Conservation (phyloP, 345 rosid species). For the Aegle marmelos region DNA sequence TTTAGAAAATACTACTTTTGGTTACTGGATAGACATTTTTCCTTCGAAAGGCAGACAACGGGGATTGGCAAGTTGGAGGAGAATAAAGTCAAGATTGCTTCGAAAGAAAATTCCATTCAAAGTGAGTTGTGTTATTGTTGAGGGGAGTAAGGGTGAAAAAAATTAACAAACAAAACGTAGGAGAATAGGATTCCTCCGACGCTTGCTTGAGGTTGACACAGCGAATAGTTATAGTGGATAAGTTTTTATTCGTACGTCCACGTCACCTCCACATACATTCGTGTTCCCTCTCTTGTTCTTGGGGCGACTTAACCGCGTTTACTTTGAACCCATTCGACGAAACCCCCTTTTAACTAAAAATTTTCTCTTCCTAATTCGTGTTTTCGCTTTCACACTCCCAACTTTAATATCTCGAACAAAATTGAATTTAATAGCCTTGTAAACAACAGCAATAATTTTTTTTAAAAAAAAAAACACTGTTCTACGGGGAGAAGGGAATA, state of each 20-base stretch:
- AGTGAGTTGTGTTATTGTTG: neutral
- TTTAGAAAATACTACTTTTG: too few species aligned
- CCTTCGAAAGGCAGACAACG: too few species aligned
- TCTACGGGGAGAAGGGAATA: neutral
- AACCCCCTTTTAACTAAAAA: neutral
- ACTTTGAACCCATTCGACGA: constrained; percentile 24
- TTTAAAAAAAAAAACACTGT: neutral
- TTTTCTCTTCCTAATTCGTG: neutral
- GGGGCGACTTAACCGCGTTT: constrained; percentile 24
- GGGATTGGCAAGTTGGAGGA: too few species aligned
- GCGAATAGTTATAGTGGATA: neutral
- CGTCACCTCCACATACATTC: constrained; percentile 21
- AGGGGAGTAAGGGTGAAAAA: neutral
- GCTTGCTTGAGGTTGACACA: neutral
- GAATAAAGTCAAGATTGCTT: too few species aligned
- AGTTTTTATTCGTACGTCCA: constrained; percentile 15
- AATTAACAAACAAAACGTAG: neutral
- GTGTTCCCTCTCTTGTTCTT: too few species aligned
- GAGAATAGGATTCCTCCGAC: constrained; percentile 5
- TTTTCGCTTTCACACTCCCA: neutral
- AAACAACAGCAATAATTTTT: too few species aligned
- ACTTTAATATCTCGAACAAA: too few species aligned
- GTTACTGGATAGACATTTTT: too few species aligned
- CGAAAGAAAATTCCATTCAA: too few species aligned
- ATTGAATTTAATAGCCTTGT: too few species aligned